Percentiles rank a stretch among this genome's conserved stretches.
Conservation (phyloP, 2,329 filamentous ascomycete species). For the Exophiala sp. region DNA sequence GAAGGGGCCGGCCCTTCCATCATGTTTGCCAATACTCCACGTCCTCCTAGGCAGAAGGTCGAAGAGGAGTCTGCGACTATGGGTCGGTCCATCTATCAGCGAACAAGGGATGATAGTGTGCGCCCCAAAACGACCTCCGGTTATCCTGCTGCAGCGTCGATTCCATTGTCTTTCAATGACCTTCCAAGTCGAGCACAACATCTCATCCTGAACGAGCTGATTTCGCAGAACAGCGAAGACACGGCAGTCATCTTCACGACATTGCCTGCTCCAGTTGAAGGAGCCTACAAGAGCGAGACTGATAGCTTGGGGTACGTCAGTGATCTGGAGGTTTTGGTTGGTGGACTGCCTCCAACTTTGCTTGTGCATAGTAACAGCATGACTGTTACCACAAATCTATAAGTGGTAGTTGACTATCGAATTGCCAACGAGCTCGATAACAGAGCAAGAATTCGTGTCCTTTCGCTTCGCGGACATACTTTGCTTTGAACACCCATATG, state of each 20-base stretch:
- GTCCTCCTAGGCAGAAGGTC: conserved; percentile 34
- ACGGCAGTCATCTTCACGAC: conserved; percentile 82
- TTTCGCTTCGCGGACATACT: too few species aligned
- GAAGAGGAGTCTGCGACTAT: conserved; percentile 4
- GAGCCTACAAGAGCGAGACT: conserved; percentile 66
- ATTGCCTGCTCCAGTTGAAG: conserved; percentile 73
- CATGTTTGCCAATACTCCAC: conserved; percentile 62
- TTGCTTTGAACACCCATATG: too few species aligned
- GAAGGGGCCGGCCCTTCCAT: conserved; percentile 67
- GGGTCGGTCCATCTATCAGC: conserved; percentile 40
- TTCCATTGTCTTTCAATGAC: conserved; percentile 80
- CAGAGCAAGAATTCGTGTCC: too few species aligned
- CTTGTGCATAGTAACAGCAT: conserved; percentile 84
- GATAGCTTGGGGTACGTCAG: conserved; percentile 72
- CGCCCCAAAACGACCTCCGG: conserved; percentile 39
- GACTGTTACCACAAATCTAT: conserved; percentile 78
- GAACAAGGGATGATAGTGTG: conserved; percentile 11
- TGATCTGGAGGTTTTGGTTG: conserved; percentile 74
- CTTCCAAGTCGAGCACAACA: conserved; percentile 80
- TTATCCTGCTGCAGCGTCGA: conserved; percentile 57
- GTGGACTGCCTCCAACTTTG: conserved; percentile 69
- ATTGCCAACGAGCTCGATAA: too few species aligned
- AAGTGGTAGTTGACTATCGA: conserved; percentile 6
- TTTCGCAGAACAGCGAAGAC: conserved; percentile 62
- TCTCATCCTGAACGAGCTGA: conserved; percentile 80